Percentiles rank a stretch among this genome's conserved stretches.
Evolutionary conservation across 352 stramenopile genomes (phyloP).

Genomic region (Globisporangium abappressorium): DNA sequence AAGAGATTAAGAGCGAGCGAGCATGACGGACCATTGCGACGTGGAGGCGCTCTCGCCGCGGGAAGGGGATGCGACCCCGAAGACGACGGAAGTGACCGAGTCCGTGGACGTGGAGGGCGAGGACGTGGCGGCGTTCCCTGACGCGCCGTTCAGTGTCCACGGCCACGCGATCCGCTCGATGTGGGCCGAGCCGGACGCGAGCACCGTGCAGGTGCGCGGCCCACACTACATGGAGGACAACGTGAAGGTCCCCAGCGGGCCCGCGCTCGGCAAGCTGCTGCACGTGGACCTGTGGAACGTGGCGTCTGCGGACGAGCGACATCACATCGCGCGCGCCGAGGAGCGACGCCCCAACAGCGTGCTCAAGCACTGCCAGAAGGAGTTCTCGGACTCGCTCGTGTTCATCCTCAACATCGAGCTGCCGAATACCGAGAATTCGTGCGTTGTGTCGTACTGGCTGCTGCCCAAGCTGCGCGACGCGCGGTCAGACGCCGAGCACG

Average conservation of each 20-base stretch:
- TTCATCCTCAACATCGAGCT: conserved; percentile 88
- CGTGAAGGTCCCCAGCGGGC: conserved; percentile 44
- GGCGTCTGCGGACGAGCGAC: conserved; percentile 35
- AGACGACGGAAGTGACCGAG: background rate
- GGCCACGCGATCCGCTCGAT: conserved; percentile 40
- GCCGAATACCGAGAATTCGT: conserved; percentile 65
- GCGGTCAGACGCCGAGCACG: conserved; percentile 8
- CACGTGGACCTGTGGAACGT: conserved; percentile 67
- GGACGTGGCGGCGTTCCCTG: conserved; percentile 23
- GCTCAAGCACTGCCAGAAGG: conserved; percentile 36
- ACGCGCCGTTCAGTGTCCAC: conserved; percentile 35
- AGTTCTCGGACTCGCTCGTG: conserved; percentile 60
- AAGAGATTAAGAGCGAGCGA: background rate
- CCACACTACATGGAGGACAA: conserved; percentile 53
- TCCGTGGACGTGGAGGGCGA: conserved; percentile 20
- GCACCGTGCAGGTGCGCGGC: conserved; percentile 52
- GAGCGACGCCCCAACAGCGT: conserved; percentile 43
- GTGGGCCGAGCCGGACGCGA: conserved; percentile 58
- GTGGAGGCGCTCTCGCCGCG: conserved; percentile 13
- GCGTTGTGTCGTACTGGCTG: conserved; percentile 79
- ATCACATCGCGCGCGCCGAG: conserved; percentile 57
- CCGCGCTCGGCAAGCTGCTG: conserved; percentile 47
- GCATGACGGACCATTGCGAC: conserved; percentile 24
- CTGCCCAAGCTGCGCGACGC: conserved; percentile 27
- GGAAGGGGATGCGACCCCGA: conserved; percentile 14